These are phyloP conservation scores for Blastobotrys robertii DNA, from an alignment of 805 yeast species.

Conservation along the genomic window DNA sequence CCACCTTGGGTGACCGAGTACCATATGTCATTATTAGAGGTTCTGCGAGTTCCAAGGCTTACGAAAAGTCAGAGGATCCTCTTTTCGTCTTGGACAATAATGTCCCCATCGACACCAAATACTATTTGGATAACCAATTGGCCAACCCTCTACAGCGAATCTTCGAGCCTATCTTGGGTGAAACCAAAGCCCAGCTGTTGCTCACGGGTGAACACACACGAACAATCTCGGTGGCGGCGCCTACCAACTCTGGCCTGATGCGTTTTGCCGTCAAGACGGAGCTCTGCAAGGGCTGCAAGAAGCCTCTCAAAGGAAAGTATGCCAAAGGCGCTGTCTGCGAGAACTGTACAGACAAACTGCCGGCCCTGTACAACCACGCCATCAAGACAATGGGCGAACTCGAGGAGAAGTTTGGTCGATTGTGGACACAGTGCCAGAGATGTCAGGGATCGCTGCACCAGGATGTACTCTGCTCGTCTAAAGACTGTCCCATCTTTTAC, in stretches of 20 bases:
- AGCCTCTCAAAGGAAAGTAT: slow-evolving; percentile 48
- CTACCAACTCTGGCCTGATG: slow-evolving; percentile 81
- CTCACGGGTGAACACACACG: slow-evolving; percentile 78
- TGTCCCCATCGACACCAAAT: slow-evolving; percentile 87
- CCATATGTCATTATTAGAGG: slow-evolving; percentile 89
- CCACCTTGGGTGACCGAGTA: slow-evolving; percentile 93
- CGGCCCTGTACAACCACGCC: slow-evolving; percentile 72
- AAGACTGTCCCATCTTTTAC: slow-evolving; percentile 95
- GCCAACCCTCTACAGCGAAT: slow-evolving; percentile 89
- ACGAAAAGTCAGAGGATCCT: slow-evolving; percentile 96
- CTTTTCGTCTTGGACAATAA: slow-evolving; percentile 85
- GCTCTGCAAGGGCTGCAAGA: slow-evolving; percentile 78
- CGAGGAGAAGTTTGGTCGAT: slow-evolving; percentile 71
- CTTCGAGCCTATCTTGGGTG: slow-evolving; percentile 92
- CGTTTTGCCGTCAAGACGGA: slow-evolving; percentile 84
- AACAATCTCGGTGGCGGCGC: slow-evolving; percentile 56
- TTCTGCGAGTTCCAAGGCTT: slow-evolving; percentile 71
- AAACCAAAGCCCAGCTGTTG: slow-evolving; percentile 65
- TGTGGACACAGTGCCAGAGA: slow-evolving; percentile 98
- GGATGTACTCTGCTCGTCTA: slow-evolving; percentile 89
- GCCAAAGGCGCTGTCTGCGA: slow-evolving; percentile 71
- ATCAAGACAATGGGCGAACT: slow-evolving; percentile 68
- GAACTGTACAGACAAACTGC: slow-evolving; percentile 64
- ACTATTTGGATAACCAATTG: slow-evolving; percentile 85
- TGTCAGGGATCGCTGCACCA: slow-evolving; percentile 95